Evolutionary conservation across 2,329 filamentous ascomycete species (phyloP).

Genomic region (Stachybotrys echinatus): DNA sequence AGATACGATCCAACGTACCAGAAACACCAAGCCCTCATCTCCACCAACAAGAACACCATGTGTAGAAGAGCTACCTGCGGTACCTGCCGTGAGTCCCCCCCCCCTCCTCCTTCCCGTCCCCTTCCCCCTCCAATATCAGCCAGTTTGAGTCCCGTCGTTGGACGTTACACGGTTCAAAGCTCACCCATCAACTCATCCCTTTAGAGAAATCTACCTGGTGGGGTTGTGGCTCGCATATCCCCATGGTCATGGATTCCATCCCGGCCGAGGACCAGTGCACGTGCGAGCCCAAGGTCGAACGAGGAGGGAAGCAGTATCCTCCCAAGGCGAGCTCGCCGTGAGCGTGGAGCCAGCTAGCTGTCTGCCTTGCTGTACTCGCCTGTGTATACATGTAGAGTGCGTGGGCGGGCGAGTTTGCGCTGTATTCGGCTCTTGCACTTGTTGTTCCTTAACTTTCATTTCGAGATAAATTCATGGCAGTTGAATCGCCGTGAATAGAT

Average conservation of each 20-base stretch:
- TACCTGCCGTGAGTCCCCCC: slow-evolving; percentile 51
- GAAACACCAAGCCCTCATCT: neutral
- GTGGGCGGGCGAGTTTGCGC: no score
- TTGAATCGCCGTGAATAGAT: no score
- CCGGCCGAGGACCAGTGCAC: slow-evolving; percentile 56
- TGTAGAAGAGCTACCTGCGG: slow-evolving; percentile 60
- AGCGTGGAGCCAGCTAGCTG: neutral
- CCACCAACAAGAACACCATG: slow-evolving; percentile 37
- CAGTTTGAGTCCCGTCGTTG: no score
- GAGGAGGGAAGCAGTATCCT: slow-evolving; percentile 57
- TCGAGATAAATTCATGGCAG: no score
- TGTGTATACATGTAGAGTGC: no score
- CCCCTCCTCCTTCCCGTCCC: slow-evolving; percentile 1
- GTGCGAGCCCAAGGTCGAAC: slow-evolving; percentile 59
- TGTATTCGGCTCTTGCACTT: no score
- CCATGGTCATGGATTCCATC: slow-evolving; percentile 55
- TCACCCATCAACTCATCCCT: neutral
- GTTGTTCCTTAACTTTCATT: no score
- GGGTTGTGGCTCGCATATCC: slow-evolving; percentile 59
- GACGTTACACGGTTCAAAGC: neutral
- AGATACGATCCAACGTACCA: neutral
- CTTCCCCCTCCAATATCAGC: neutral
- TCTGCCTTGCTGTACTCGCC: no score
- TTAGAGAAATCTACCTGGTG: slow-evolving; percentile 58
- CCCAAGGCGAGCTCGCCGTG: slow-evolving; percentile 48